These are phyloP conservation scores for Heimioporus retisporus DNA, from an alignment of 1,284 basidiomycete species.

Conservation along the genomic window DNA sequence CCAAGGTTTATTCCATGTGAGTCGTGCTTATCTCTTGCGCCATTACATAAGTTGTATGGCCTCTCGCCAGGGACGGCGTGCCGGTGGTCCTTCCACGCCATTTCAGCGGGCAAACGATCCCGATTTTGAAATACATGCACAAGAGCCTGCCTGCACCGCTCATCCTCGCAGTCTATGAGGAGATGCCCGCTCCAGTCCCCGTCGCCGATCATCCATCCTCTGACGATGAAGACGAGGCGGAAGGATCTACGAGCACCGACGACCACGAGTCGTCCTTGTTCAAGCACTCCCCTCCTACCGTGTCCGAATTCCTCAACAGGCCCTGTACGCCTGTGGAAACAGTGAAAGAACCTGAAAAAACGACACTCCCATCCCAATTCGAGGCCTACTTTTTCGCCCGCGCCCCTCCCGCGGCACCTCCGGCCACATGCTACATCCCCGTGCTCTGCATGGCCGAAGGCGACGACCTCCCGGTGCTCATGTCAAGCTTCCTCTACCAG, in stretches of 20 bases:
- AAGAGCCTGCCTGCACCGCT: slow-evolving; percentile 6
- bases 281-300: not conserved
- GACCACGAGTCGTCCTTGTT: not conserved
- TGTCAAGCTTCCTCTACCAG: slow-evolving; percentile 22
- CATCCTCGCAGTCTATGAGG: slow-evolving; percentile 10
- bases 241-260: not conserved
- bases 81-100: slow-evolving; percentile 18
- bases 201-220: too few relatives aligned
- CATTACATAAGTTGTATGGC: too few relatives aligned
- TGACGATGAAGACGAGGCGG: slow-evolving; percentile 1
- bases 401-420: not conserved
- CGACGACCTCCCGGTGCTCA: slow-evolving; percentile 10
- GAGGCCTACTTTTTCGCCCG: slow-evolving; percentile 14
- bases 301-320: slow-evolving; percentile 16
- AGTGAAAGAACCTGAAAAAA: slow-evolving; percentile 1
- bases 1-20: too few relatives aligned
- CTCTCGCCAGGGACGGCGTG: slow-evolving; percentile 9
- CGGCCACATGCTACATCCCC: slow-evolving; percentile 11
- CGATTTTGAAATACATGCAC: slow-evolving; percentile 15
- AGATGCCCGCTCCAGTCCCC: not conserved
- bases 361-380: slow-evolving; percentile 7
- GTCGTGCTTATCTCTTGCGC: too few relatives aligned
- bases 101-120: slow-evolving; percentile 14
- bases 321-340: slow-evolving; percentile 2
- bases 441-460: slow-evolving; percentile 15